Evolutionary conservation across 1,139 yeast species (phyloP), one percentile per base, ranked within the genome.

Genomic region (Candida gigantensis): DNA sequence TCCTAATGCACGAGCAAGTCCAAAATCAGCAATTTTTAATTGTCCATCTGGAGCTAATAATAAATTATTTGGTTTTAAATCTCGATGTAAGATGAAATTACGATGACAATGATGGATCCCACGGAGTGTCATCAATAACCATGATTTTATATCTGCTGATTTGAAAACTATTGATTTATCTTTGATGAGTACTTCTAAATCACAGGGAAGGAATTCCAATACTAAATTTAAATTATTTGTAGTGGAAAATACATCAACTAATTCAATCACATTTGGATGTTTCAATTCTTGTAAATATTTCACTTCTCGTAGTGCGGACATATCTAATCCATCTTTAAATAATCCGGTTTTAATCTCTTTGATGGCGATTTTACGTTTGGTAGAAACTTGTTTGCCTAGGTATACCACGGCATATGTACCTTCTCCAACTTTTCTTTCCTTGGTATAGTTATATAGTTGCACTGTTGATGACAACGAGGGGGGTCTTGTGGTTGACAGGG

Each of bases 401-500:
- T 85, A 92, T 2, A 94, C 99, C 41, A 90, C 95, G 31, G 98
- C 99, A 69, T 92, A 94, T 1, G 99, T 94, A 63, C 99, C 99
- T 65, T 94, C 99, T 56, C 98, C 98, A 18, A 92, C 97, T 58
- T 90, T 90, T 49, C 77, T 79, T 42, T 87, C 95, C 60, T 70
- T 72, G 26, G 74, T 59, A 49, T 72, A 72, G 37, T 56, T 57
- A 17, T 30, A 44, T 27, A 23, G 9, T 25, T 31, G 40, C 6
- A 9, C 13, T 5, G 14, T 17, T 5, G 39, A 9, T 9, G 36
- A 4, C 13, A 34, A 6, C 3, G 35, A n/a, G 12, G 38, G 4
- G 5, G n/a, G n/a, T n/a, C n/a, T n/a, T n/a, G n/a, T n/a, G n/a
- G n/a, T n/a, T n/a, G n/a, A n/a, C n/a, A n/a, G n/a, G n/a, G n/a